Percentiles rank a stretch among this genome's conserved stretches.
Evolutionary conservation across 1,284 basidiomycete genomes (phyloP).

Genomic region (Rhodotorula sp.): DNA sequence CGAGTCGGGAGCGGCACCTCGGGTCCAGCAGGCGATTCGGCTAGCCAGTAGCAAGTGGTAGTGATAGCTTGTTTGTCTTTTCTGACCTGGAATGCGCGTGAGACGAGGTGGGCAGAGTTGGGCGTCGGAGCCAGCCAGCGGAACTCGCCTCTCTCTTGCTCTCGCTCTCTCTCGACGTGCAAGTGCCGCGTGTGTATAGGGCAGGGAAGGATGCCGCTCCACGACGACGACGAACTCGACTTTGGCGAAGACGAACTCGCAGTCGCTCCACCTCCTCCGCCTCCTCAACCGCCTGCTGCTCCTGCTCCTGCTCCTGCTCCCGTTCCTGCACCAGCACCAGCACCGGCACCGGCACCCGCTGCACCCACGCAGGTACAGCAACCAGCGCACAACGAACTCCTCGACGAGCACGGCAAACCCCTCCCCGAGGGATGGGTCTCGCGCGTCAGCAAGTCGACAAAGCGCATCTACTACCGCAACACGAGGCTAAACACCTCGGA

Average conservation of each 20-base stretch:
- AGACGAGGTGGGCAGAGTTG: too few species aligned
- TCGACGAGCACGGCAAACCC: slow-evolving; percentile 25
- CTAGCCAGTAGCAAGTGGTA: too few species aligned
- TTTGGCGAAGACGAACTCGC: slow-evolving; percentile 42
- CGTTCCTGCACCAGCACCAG: neutral
- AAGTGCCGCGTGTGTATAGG: too few species aligned
- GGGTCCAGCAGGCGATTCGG: too few species aligned
- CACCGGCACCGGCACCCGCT: neutral
- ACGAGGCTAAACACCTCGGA: slow-evolving; percentile 17
- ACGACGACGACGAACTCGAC: slow-evolving; percentile 39
- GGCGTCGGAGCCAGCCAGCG: too few species aligned
- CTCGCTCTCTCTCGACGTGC: neutral
- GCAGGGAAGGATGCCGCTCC: slow-evolving; percentile 3
- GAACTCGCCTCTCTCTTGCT: neutral
- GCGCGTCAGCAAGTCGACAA: slow-evolving; percentile 25
- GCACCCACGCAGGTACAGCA: neutral
- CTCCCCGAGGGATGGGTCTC: slow-evolving; percentile 34
- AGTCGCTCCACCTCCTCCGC: neutral
- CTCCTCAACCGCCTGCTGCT: neutral
- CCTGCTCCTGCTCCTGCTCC: neutral
- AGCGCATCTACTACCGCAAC: slow-evolving; percentile 37
- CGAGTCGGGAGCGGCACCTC: too few species aligned
- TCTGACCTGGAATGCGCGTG: too few species aligned
- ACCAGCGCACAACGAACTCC: slow-evolving; percentile 20
- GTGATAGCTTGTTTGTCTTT: too few species aligned